Conservation (phyloP, 306 rosid genomes). For the Vigna hirtella region DNA sequence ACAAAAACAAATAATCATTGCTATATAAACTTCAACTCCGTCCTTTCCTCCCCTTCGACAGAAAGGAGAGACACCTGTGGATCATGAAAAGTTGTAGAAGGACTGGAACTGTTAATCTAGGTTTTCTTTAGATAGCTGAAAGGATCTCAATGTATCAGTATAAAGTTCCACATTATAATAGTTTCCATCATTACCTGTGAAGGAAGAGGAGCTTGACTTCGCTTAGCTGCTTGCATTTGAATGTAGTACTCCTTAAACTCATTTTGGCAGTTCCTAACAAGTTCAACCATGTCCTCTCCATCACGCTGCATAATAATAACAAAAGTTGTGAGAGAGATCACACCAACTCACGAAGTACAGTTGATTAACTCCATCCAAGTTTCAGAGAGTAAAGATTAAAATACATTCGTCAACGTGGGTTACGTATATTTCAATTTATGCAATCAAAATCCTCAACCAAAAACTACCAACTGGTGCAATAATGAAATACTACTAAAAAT, state of each 20-base stretch:
- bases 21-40: constrained; percentile 7
- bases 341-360: constrained; percentile 11
- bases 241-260: constrained; percentile 96
- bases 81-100: constrained; percentile 7
- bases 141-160: constrained; percentile 26
- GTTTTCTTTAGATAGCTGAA: constrained; percentile 20
- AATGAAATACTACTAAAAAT: neutral
- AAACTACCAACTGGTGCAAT: constrained; percentile 7
- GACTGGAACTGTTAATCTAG: constrained; percentile 7
- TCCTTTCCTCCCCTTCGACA: neutral
- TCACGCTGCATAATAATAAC: constrained; percentile 71
- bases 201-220: constrained; percentile 93
- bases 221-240: constrained; percentile 97
- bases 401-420: neutral
- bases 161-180: constrained; percentile 27
- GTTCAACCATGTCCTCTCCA: constrained; percentile 85
- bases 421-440: constrained; percentile 19
- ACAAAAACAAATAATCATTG: constrained; percentile 27
- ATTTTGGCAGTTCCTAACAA: constrained; percentile 71
- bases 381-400: constrained; percentile 37
- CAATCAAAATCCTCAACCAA: constrained; percentile 17
- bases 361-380: constrained; percentile 35
- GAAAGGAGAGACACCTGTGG: neutral
- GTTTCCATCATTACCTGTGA: constrained; percentile 68
- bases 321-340: constrained; percentile 27